Percentiles rank a stretch among this genome's conserved stretches.
These are phyloP conservation scores for Lachancea nothofagi DNA, from an alignment of 805 yeast genomes.

Conservation along the genomic window DNA sequence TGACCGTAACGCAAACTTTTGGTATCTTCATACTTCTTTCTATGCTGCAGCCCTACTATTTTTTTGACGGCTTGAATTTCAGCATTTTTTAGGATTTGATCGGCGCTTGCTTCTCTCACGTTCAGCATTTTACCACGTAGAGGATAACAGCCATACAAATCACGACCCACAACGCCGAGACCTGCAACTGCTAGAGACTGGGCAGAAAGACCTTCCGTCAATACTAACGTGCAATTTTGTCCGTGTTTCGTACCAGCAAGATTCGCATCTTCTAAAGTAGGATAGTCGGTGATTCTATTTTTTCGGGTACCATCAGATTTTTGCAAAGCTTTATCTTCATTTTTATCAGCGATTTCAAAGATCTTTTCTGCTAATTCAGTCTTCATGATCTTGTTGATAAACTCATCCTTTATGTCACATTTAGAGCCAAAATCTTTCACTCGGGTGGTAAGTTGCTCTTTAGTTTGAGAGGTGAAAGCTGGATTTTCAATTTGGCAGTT, in stretches of 20 bases:
- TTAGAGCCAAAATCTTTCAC: slow-evolving; percentile 84
- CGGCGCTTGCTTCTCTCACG: slow-evolving; percentile 96
- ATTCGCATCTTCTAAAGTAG: slow-evolving; percentile 91
- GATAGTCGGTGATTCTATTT: slow-evolving; percentile 79
- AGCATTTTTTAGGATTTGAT: slow-evolving; percentile 85
- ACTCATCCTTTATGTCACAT: slow-evolving; percentile 71
- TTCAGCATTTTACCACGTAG: slow-evolving; percentile 90
- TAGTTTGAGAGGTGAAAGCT: slow-evolving; percentile 95
- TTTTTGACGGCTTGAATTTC: slow-evolving; percentile 94
- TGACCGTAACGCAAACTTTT: slow-evolving; percentile 86
- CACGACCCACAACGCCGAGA: slow-evolving; percentile 90
- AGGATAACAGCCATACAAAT: slow-evolving; percentile 92
- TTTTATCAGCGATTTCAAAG: slow-evolving; percentile 75
- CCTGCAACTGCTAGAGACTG: slow-evolving; percentile 88
- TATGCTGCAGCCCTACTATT: slow-evolving; percentile 93
- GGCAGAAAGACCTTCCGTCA: slow-evolving; percentile 98
- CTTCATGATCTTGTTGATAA: slow-evolving; percentile 63
- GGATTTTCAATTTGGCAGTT: slow-evolving; percentile 95
- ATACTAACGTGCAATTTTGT: slow-evolving; percentile 80
- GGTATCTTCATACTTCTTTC: slow-evolving; percentile 69
- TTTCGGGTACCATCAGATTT: slow-evolving; percentile 85
- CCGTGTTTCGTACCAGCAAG: slow-evolving; percentile 94
- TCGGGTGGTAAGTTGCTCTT: slow-evolving; percentile 90
- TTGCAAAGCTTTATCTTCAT: slow-evolving; percentile 80
- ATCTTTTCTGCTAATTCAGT: slow-evolving; percentile 59